A percentile compares a stretch with the other conserved stretches of the same genome.
Evolutionary conservation across 2,329 filamentous ascomycete species (phyloP).

Genomic region (Orbilia brochopaga): DNA sequence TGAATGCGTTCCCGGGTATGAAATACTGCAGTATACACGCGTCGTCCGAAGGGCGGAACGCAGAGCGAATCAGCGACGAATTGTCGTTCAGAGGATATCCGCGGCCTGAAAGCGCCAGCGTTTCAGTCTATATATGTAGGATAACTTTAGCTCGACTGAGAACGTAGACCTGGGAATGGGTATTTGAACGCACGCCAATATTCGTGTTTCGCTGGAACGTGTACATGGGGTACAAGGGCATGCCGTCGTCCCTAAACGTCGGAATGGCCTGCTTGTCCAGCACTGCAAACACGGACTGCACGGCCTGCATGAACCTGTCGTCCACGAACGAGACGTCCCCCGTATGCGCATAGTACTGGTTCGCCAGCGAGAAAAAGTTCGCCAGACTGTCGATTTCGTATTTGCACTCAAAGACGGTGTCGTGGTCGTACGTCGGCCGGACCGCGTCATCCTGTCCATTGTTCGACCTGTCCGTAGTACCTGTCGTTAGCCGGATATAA

Average conservation of each 20-base stretch:
- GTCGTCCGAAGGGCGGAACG: constrained; percentile 93
- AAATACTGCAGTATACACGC: constrained; percentile 93
- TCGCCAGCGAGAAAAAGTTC: constrained; percentile 82
- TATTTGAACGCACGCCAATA: constrained; percentile 62
- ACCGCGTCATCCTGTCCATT: constrained; percentile 85
- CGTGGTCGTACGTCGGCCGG: constrained; percentile 83
- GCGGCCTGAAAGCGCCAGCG: constrained; percentile 77
- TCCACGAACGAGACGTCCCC: constrained; percentile 79
- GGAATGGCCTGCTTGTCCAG: constrained; percentile 78
- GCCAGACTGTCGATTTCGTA: constrained; percentile 97
- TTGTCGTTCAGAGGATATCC: constrained; percentile 89
- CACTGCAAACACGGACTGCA: constrained; percentile 75
- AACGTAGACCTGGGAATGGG: neutral
- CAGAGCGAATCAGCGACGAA: constrained; percentile 85
- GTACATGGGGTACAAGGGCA: constrained; percentile 71
- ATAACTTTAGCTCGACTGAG: constrained; percentile 6
- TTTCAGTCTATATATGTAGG: constrained; percentile 70
- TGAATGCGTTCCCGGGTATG: constrained; percentile 95
- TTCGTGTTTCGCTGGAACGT: constrained; percentile 83
- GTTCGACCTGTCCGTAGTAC: constrained; percentile 61
- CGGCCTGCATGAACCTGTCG: constrained; percentile 75
- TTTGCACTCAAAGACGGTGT: constrained; percentile 94
- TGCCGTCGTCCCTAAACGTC: constrained; percentile 75
- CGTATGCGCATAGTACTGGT: constrained; percentile 84
- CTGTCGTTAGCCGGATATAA: no score